phyloP scores from a whole-genome alignment of 2,329 filamentous ascomycete species.

The Coniochaeta sp. region DNA sequence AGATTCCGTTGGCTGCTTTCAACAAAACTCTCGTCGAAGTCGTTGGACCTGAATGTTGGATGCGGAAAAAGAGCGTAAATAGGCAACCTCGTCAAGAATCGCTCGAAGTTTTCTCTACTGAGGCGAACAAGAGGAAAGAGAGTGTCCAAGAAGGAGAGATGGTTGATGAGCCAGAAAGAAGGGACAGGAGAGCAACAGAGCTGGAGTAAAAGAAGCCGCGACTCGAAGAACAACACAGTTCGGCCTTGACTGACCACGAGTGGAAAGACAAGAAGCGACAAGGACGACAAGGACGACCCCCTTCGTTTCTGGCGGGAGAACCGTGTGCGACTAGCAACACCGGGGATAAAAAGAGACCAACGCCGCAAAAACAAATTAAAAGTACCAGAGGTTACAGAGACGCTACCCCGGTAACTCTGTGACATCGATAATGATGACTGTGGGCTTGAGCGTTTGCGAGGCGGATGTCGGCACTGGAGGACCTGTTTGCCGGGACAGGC shows the following conservation, averaged over 20 bases:
- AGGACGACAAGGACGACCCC: conserved; percentile 3
- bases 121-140: no score
- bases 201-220: not conserved
- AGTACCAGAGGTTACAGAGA: not conserved
- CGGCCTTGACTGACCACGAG: no score
- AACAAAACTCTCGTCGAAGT: not conserved
- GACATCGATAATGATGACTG: not conserved
- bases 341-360: not conserved
- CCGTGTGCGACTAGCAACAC: not conserved
- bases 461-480: not conserved
- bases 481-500: no score
- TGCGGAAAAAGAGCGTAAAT: conserved; percentile 5
- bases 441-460: not conserved
- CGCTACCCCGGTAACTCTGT: not conserved
- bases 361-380: not conserved
- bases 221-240: not conserved
- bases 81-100: conserved; percentile 13
- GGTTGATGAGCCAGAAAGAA: conserved; percentile 3
- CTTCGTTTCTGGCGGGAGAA: not conserved
- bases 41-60: not conserved
- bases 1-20: not conserved
- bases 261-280: not conserved
- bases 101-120: not conserved
- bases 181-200: conserved; percentile 4
- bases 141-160: no score